phyloP scores from a whole-genome alignment of 495 filamentous ascomycete species.

The Paragyromitra xinjiangensis region DNA sequence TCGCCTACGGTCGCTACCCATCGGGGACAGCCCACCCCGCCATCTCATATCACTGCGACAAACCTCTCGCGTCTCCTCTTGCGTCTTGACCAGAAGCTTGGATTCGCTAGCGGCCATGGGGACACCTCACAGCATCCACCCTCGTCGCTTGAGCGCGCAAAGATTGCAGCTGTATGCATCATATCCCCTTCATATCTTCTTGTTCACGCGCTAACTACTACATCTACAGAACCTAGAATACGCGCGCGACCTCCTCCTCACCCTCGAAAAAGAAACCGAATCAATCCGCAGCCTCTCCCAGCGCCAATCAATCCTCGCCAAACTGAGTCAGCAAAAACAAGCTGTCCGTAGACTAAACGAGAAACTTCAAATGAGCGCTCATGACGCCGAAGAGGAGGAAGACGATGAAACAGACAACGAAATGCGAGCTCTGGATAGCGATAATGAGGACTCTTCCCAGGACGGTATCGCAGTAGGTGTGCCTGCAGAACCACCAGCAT shows the following conservation, averaged over 20 bases:
- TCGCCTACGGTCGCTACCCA: slow-evolving; percentile 5
- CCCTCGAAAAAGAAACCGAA: slow-evolving; percentile 38
- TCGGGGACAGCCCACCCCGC: slow-evolving; percentile 43
- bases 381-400: slow-evolving; percentile 30
- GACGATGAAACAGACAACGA: slow-evolving; percentile 13
- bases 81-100: slow-evolving; percentile 56
- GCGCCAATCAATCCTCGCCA: slow-evolving; percentile 40
- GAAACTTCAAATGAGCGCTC: slow-evolving; percentile 37
- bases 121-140: background rate
- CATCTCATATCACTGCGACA: slow-evolving; percentile 64
- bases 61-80: slow-evolving; percentile 62
- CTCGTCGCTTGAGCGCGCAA: slow-evolving; percentile 49
- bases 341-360: slow-evolving; percentile 53
- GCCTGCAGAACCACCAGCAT: background rate
- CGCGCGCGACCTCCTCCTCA: slow-evolving; percentile 53
- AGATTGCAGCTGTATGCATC: slow-evolving; percentile 44
- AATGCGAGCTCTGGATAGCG: background rate
- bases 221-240: slow-evolving; percentile 52
- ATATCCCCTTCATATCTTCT: background rate
- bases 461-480: background rate
- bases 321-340: slow-evolving; percentile 48
- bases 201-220: background rate
- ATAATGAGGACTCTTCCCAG: background rate
- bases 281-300: slow-evolving; percentile 31
- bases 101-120: slow-evolving; percentile 7